phyloP scores from a whole-genome alignment of 352 stramenopile genomes.

The Phytophthora crassamura region DNA sequence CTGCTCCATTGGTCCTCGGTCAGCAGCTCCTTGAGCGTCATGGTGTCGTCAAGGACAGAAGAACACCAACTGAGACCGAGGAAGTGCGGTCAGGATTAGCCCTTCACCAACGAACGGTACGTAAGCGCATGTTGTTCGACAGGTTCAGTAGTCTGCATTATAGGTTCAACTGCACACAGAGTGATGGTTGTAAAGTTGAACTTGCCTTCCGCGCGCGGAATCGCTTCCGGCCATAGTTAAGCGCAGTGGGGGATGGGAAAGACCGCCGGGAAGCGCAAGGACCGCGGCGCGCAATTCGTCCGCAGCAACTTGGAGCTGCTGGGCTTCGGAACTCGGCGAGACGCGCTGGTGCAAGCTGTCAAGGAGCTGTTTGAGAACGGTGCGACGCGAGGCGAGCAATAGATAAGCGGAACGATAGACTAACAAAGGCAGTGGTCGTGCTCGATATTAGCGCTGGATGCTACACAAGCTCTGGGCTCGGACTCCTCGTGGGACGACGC shows the following conservation, averaged over 20 bases:
- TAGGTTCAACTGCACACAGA: constrained; percentile 36
- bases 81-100: constrained; percentile 25
- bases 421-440: background rate
- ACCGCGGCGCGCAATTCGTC: constrained; percentile 63
- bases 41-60: constrained; percentile 9
- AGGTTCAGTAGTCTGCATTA: constrained; percentile 19
- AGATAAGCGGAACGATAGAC: background rate
- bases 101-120: background rate
- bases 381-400: constrained; percentile 17
- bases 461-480: constrained; percentile 41
- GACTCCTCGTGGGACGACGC: constrained; percentile 33
- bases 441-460: constrained; percentile 58
- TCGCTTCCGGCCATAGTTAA: background rate
- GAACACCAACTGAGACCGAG: background rate
- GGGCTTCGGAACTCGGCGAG: constrained; percentile 64
- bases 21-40: constrained; percentile 58
- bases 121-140: constrained; percentile 11
- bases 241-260: constrained; percentile 10
- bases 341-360: constrained; percentile 75
- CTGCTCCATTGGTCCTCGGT: constrained; percentile 69
- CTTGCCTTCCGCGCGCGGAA: constrained; percentile 6
- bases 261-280: constrained; percentile 24
- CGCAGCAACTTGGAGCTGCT: constrained; percentile 74
- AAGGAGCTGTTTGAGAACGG: constrained; percentile 89
- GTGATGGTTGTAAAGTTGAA: constrained; percentile 26